Conservation (phyloP, 2,329 filamentous ascomycete genomes). For the Sclerotinia borealis region DNA sequence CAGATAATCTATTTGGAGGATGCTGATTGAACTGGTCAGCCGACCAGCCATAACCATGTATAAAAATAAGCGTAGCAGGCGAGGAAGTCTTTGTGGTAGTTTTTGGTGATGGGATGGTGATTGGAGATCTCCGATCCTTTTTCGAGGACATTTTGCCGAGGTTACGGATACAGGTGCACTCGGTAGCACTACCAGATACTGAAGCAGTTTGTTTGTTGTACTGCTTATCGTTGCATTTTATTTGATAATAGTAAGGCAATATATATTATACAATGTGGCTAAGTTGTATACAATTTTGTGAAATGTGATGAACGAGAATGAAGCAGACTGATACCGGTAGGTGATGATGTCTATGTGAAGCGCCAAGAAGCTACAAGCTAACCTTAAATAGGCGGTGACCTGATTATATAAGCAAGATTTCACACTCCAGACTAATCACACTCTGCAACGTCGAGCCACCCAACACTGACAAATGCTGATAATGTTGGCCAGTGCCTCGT, state of each 20-base stretch:
- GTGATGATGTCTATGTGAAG: too few species aligned
- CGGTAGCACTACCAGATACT: background rate
- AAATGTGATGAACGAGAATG: too few species aligned
- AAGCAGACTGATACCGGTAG: too few species aligned
- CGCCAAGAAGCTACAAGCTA: too few species aligned
- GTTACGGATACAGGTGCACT: too few species aligned
- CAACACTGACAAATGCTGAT: too few species aligned
- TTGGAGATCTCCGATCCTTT: background rate
- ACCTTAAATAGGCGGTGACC: too few species aligned
- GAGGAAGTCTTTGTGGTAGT: background rate
- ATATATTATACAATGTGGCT: too few species aligned
- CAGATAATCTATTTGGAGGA: conserved; percentile 11
- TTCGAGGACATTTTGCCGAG: background rate
- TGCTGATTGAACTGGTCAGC: conserved; percentile 10
- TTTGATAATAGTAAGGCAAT: background rate
- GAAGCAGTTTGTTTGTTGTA: background rate
- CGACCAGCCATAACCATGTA: conserved; percentile 15
- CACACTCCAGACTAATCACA: background rate
- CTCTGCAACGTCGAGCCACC: background rate
- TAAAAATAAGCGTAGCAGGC: conserved; percentile 16
- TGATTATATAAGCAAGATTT: too few species aligned
- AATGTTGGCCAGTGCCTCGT: too few species aligned
- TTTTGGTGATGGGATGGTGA: conserved; percentile 12
- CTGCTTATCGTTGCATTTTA: background rate
- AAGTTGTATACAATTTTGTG: too few species aligned